Conservation (phyloP, 164 flowering plant genomes). For the Magnolia kwangsiensis region DNA sequence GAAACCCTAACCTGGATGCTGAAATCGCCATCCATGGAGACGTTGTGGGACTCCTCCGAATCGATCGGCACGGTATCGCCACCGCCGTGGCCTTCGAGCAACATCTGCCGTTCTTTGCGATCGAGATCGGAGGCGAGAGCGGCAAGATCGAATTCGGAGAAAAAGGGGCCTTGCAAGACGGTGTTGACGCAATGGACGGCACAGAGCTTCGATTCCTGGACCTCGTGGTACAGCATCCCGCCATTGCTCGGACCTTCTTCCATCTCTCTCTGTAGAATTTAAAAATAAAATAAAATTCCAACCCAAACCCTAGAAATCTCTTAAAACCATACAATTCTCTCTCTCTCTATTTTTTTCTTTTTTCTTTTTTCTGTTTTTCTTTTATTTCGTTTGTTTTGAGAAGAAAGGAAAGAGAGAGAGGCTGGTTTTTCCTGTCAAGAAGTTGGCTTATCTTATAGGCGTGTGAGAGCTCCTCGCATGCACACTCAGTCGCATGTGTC, state of each 20-base stretch:
- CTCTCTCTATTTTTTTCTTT: neutral
- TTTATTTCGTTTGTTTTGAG: neutral
- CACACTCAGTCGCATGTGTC: neutral
- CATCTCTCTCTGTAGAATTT: slow-evolving; percentile 24
- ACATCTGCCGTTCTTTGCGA: slow-evolving; percentile 78
- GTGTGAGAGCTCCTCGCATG: neutral
- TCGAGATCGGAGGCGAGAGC: slow-evolving; percentile 96
- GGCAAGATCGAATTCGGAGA: slow-evolving; percentile 91
- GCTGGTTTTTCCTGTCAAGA: neutral
- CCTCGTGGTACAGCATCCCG: slow-evolving; percentile 96
- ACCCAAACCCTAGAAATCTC: slow-evolving; percentile 1
- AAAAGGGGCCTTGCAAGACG: slow-evolving; percentile 92
- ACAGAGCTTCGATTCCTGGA: slow-evolving; percentile 92
- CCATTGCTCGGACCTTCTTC: slow-evolving; percentile 74
- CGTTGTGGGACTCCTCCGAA: slow-evolving; percentile 71
- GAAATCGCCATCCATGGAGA: slow-evolving; percentile 90
- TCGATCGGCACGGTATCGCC: slow-evolving; percentile 31
- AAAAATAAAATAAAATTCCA: neutral
- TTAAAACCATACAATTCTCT: neutral
- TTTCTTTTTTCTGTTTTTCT: too few relatives aligned
- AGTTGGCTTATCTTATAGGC: neutral
- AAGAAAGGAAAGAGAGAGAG: neutral
- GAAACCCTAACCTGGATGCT: slow-evolving; percentile 74
- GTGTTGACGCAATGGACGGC: slow-evolving; percentile 98
- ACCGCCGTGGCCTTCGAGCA: slow-evolving; percentile 40